These are phyloP conservation scores for Hyaloperonospora brassicae DNA, from an alignment of 352 stramenopile genomes.

Conservation along the genomic window DNA sequence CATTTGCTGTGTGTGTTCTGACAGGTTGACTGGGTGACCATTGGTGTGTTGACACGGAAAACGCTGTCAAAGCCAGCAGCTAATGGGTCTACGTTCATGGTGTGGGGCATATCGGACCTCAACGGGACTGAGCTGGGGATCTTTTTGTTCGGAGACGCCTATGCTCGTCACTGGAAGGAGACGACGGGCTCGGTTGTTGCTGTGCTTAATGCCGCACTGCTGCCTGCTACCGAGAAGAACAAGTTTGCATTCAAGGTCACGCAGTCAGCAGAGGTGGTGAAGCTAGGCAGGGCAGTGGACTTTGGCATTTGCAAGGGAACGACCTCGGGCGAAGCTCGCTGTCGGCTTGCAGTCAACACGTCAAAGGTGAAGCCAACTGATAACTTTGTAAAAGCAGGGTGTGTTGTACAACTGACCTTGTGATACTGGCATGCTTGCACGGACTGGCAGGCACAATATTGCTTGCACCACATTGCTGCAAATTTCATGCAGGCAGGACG, in stretches of 20 bases:
- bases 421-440: no score
- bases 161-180: conserved; percentile 59
- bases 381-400: no score
- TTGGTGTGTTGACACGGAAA: conserved; percentile 66
- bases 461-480: conserved; percentile 65
- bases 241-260: conserved; percentile 73
- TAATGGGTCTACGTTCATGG: conserved; percentile 69
- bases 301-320: conserved; percentile 77
- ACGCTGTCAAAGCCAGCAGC: conserved; percentile 56
- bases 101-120: conserved; percentile 72
- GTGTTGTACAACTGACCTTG: no score
- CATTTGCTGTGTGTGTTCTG: background rate
- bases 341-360: conserved; percentile 65
- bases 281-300: conserved; percentile 52
- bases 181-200: conserved; percentile 55
- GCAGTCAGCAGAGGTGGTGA: conserved; percentile 49
- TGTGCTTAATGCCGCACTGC: conserved; percentile 55
- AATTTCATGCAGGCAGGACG: conserved; percentile 67
- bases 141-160: conserved; percentile 72
- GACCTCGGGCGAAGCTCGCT: conserved; percentile 48
- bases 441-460: conserved; percentile 50
- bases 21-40: conserved; percentile 74
- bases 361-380: conserved; percentile 32
- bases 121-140: conserved; percentile 56
- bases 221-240: conserved; percentile 63